Evolutionary conservation across 2,329 filamentous ascomycete genomes (phyloP).

Genomic region (Cryphonectria japonica): DNA sequence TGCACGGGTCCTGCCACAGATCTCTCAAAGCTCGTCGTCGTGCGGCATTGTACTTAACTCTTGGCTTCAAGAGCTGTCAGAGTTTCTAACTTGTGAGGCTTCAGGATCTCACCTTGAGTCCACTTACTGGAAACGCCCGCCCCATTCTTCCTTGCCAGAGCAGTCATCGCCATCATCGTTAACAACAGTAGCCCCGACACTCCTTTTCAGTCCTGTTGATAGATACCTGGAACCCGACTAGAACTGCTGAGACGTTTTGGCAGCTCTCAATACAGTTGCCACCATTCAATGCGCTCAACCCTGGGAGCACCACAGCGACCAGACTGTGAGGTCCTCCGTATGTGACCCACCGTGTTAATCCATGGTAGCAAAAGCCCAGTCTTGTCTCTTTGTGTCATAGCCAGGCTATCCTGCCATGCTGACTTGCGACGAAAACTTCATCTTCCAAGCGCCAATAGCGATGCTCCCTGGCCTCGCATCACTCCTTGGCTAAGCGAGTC

Average conservation of each 20-base stretch:
- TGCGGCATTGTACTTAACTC: background rate
- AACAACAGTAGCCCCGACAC: background rate
- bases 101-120: background rate
- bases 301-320: background rate
- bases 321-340: background rate
- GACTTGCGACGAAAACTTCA: slow-evolving; percentile 2
- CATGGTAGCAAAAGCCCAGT: background rate
- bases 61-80: background rate
- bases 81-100: background rate
- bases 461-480: background rate
- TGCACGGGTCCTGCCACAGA: background rate
- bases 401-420: slow-evolving; percentile 2
- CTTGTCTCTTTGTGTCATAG: background rate
- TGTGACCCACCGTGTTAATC: background rate
- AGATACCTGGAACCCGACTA: background rate
- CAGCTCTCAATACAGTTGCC: background rate
- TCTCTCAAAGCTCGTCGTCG: background rate
- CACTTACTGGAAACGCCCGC: background rate
- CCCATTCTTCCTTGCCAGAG: background rate
- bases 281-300: background rate
- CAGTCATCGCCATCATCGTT: background rate
- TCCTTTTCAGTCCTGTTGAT: background rate
- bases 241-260: background rate
- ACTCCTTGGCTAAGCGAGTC: background rate
- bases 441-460: background rate